A percentile compares a stretch with the other conserved stretches of the same genome.
Conservation (phyloP, 83 land plant species). For the Picea abies region DNA sequence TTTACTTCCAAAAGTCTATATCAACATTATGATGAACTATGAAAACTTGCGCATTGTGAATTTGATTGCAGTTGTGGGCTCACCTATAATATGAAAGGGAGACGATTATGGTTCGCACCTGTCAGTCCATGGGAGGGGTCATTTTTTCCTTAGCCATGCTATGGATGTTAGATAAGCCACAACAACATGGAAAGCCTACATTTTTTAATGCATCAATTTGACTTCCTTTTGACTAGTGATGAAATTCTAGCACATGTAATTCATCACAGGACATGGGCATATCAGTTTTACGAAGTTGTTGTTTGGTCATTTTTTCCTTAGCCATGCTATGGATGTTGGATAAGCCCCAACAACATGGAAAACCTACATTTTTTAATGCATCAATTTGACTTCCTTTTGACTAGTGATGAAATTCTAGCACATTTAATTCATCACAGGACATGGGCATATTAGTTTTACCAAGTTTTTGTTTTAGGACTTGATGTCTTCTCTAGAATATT, state of each 20-base stretch:
- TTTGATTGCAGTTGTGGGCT: too few relatives aligned
- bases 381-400: conserved; percentile 60
- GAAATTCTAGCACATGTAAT: conserved; percentile 27
- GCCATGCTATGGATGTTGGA: too few relatives aligned
- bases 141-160: too few relatives aligned
- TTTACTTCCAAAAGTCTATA: too few relatives aligned
- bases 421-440: conserved; percentile 33
- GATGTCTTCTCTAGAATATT: conserved; percentile 53
- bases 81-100: background rate
- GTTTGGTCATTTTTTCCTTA: conserved; percentile 9
- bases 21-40: too few relatives aligned
- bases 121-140: too few relatives aligned
- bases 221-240: conserved; percentile 54
- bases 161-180: too few relatives aligned
- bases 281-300: conserved; percentile 35
- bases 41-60: too few relatives aligned
- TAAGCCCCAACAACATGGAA: too few relatives aligned
- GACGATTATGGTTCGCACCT: too few relatives aligned
- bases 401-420: conserved; percentile 36
- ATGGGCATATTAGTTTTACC: conserved; percentile 44
- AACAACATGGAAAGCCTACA: too few relatives aligned
- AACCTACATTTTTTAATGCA: conserved; percentile 18
- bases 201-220: conserved; percentile 47
- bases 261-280: conserved; percentile 43
- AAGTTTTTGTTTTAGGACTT: conserved; percentile 33